phyloP scores from a whole-genome alignment of 1,284 basidiomycete species.

The Chondrostereum purpureum region DNA sequence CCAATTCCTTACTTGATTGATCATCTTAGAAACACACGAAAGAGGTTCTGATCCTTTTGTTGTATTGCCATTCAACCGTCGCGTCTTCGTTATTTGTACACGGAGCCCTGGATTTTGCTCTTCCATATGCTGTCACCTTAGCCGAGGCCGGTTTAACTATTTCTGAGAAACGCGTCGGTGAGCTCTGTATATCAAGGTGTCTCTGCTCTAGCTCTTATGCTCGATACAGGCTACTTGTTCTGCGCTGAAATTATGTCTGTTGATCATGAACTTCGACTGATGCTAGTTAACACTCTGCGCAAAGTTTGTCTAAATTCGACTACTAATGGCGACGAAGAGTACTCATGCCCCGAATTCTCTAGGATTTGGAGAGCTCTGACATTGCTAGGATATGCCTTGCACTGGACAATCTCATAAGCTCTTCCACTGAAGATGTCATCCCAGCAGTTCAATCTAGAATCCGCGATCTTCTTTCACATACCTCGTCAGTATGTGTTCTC shows the following conservation, averaged over 20 bases:
- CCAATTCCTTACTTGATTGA: no score
- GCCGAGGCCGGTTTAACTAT: slow-evolving; percentile 58
- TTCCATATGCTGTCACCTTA: slow-evolving; percentile 64
- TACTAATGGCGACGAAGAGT: slow-evolving; percentile 4
- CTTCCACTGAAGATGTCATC: slow-evolving; percentile 55
- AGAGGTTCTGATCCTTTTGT: slow-evolving; percentile 54
- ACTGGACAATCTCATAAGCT: slow-evolving; percentile 56
- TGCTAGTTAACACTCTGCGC: slow-evolving; percentile 76
- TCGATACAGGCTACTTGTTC: slow-evolving; percentile 59
- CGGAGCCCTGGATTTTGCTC: slow-evolving; percentile 54
- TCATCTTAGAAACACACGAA: slow-evolving; percentile 52
- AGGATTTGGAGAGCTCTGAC: slow-evolving; percentile 61
- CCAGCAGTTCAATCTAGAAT: slow-evolving; percentile 68
- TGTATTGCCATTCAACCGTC: slow-evolving; percentile 59
- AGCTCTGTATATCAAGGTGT: slow-evolving; percentile 8
- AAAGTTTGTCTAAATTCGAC: slow-evolving; percentile 43
- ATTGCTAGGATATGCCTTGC: slow-evolving; percentile 61
- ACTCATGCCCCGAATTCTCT: no score
- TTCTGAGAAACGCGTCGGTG: slow-evolving; percentile 67
- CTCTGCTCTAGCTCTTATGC: slow-evolving; percentile 1
- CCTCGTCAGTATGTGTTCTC: slow-evolving; percentile 57
- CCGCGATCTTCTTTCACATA: slow-evolving; percentile 56
- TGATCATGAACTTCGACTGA: slow-evolving; percentile 65
- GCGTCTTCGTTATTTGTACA: slow-evolving; percentile 31
- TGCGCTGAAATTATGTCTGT: slow-evolving; percentile 64